Percentiles rank a stretch among this genome's conserved stretches.
Conservation (phyloP, 371 early-diverging fungal species). For the Saksenaea oblongispora region DNA sequence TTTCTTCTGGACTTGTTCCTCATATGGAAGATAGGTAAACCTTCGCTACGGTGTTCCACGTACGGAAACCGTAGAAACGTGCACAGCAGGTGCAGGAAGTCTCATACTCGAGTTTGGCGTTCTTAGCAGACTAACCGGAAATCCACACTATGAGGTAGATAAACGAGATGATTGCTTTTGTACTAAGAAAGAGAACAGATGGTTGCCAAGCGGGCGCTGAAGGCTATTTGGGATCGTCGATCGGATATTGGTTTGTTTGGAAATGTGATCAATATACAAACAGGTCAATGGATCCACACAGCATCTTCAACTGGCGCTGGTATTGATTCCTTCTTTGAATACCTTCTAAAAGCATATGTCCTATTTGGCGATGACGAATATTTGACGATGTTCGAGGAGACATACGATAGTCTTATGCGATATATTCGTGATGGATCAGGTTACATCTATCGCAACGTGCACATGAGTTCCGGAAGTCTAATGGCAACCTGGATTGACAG, state of each 20-base stretch:
- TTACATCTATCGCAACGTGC: slow-evolving; percentile 83
- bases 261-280: slow-evolving; percentile 77
- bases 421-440: slow-evolving; percentile 72
- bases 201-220: slow-evolving; percentile 72
- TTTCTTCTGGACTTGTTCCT: background rate
- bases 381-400: slow-evolving; percentile 75
- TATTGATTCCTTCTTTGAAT: slow-evolving; percentile 93
- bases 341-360: slow-evolving; percentile 86
- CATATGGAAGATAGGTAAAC: slow-evolving; percentile 57
- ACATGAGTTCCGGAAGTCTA: slow-evolving; percentile 72
- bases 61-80: slow-evolving; percentile 78
- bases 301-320: slow-evolving; percentile 89
- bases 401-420: slow-evolving; percentile 71
- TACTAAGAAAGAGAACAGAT: slow-evolving; percentile 29
- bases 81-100: slow-evolving; percentile 92
- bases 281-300: slow-evolving; percentile 71
- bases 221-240: slow-evolving; percentile 76
- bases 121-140: slow-evolving; percentile 83
- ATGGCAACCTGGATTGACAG: slow-evolving; percentile 87
- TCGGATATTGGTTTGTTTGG: slow-evolving; percentile 81
- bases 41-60: slow-evolving; percentile 70
- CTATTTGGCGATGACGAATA: slow-evolving; percentile 85
- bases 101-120: slow-evolving; percentile 95
- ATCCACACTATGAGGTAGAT: slow-evolving; percentile 72
- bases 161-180: background rate